Conservation (phyloP, 2,329 filamentous ascomycete genomes). For the Teratosphaeria viscida region DNA sequence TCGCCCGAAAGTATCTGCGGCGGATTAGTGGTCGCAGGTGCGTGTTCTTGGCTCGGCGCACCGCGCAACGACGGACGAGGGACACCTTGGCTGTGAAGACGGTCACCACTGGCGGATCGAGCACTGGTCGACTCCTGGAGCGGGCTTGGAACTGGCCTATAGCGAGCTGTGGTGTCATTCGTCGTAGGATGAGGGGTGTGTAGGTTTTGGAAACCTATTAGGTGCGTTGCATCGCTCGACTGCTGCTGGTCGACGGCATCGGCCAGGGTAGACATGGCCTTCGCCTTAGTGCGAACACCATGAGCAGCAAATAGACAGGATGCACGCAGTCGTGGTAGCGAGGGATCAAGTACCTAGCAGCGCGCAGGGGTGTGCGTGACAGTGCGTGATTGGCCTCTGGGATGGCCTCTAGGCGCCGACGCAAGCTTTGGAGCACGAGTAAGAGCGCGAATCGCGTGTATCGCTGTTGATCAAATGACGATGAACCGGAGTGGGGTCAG, state of each 20-base stretch:
- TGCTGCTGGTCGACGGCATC: neutral
- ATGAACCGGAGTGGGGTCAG: neutral
- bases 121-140: conserved; percentile 3
- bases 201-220: neutral
- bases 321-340: neutral
- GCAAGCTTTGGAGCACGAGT: neutral
- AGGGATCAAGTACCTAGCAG: neutral
- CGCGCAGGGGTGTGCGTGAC: neutral
- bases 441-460: neutral
- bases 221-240: neutral
- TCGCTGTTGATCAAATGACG: neutral
- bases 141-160: conserved; percentile 4
- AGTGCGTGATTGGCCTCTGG: neutral
- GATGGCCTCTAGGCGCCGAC: neutral
- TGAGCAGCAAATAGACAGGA: neutral
- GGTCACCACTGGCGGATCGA: neutral
- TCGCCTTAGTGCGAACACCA: neutral
- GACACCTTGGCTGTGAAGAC: neutral
- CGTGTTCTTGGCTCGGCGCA: neutral
- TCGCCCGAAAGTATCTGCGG: neutral
- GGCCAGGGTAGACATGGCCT: neutral
- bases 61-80: neutral
- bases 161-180: neutral
- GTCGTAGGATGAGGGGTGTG: neutral
- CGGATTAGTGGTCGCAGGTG: neutral